These are phyloP conservation scores for Aegilops longissima DNA, from an alignment of 176 grass and related monocot genomes.

Conservation along the genomic window DNA sequence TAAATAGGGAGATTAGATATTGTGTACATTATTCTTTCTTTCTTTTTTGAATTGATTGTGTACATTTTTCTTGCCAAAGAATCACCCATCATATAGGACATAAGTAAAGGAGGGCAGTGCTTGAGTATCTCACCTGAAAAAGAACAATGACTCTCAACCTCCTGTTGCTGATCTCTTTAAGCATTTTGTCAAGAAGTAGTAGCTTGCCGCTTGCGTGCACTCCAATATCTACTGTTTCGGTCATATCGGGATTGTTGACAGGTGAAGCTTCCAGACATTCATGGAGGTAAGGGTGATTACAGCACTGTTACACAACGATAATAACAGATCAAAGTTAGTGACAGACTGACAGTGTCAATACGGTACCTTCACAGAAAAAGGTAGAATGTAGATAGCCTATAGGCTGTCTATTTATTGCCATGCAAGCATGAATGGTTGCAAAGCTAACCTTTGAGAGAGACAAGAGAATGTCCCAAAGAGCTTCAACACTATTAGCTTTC, in stretches of 20 bases:
- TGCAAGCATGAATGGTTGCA: neutral
- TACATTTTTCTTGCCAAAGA: slow-evolving; percentile 1
- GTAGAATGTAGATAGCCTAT: slow-evolving; percentile 5
- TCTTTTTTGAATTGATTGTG: neutral
- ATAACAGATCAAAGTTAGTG: slow-evolving; percentile 15
- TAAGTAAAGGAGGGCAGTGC: slow-evolving; percentile 1
- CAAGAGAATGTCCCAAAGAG: slow-evolving; percentile 46
- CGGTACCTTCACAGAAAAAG: slow-evolving; percentile 15
- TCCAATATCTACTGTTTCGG: slow-evolving; percentile 28
- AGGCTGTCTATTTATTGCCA: slow-evolving; percentile 3
- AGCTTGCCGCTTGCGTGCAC: slow-evolving; percentile 61
- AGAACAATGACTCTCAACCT: slow-evolving; percentile 60
- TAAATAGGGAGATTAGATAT: neutral
- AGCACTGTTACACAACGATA: slow-evolving; percentile 54
- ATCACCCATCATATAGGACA: neutral
- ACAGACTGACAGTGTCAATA: neutral
- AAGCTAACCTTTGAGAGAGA: slow-evolving; percentile 58
- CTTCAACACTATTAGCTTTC: slow-evolving; percentile 43
- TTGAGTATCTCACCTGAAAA: slow-evolving; percentile 60
- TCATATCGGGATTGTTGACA: slow-evolving; percentile 27
- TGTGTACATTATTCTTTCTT: neutral
- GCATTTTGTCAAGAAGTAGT: slow-evolving; percentile 71
- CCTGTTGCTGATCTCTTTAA: slow-evolving; percentile 50
- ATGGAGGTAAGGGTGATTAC: slow-evolving; percentile 70
- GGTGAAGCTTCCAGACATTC: slow-evolving; percentile 35